These are phyloP conservation scores for Boletales sp. DNA, from an alignment of 768 basidiomycete species.

Conservation along the genomic window DNA sequence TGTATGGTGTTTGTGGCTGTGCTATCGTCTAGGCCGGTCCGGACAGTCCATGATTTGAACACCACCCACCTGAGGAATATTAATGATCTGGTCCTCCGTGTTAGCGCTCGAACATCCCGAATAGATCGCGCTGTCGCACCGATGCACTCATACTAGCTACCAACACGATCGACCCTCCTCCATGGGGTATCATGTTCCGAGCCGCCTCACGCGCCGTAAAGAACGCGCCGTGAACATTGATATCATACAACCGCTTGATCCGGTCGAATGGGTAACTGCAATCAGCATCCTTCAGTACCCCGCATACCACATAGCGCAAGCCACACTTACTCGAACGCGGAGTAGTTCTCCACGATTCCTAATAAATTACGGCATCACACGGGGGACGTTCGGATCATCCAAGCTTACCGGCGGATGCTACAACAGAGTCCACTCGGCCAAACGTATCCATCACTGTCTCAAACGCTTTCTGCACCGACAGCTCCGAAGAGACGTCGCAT, in stretches of 20 bases:
- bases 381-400: constrained; percentile 8
- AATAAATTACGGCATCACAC: constrained; percentile 5
- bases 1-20: constrained; percentile 90
- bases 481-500: constrained; percentile 86
- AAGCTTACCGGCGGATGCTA: constrained; percentile 78
- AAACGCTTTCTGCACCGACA: constrained; percentile 72
- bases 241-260: constrained; percentile 78
- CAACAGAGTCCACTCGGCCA: constrained; percentile 76
- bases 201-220: constrained; percentile 97
- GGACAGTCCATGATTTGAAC: neutral
- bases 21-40: neutral
- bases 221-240: constrained; percentile 93
- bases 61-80: constrained; percentile 71
- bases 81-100: constrained; percentile 59
- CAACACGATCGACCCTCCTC: constrained; percentile 78
- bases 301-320: neutral
- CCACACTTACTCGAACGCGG: constrained; percentile 75
- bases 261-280: constrained; percentile 83
- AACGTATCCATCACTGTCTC: constrained; percentile 56
- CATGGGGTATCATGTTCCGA: constrained; percentile 80
- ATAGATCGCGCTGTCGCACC: constrained; percentile 41
- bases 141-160: constrained; percentile 90
- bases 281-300: constrained; percentile 7
- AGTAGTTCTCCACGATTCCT: constrained; percentile 87
- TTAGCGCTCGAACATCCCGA: constrained; percentile 2